Evolutionary conservation across 2,329 filamentous ascomycete genomes (phyloP).

Genomic region (Tolypocladium nubicola): DNA sequence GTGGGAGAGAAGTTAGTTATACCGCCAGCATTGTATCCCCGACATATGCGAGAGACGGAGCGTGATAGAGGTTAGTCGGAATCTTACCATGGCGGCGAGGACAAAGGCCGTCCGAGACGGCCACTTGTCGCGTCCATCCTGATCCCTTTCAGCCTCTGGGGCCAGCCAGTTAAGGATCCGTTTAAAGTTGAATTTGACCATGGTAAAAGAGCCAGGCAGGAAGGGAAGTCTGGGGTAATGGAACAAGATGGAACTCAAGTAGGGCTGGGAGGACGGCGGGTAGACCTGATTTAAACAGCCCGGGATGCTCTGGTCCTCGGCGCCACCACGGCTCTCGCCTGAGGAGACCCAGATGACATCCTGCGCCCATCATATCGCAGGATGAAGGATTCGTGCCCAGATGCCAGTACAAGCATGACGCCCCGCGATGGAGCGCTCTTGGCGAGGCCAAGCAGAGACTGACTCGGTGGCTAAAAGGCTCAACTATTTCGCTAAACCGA

Average conservation of each 20-base stretch:
- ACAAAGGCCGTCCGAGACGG: conserved; percentile 15
- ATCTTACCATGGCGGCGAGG: conserved; percentile 23
- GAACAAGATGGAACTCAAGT: background rate
- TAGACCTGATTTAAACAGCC: background rate
- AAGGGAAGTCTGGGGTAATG: background rate
- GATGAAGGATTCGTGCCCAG: background rate
- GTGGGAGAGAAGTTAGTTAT: background rate
- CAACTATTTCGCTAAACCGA: background rate
- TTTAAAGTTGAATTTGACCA: conserved; percentile 3
- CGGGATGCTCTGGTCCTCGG: background rate
- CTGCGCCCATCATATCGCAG: too few species aligned
- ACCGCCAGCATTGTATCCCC: too few species aligned
- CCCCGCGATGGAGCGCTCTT: background rate
- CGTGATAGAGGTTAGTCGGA: background rate
- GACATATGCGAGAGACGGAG: background rate
- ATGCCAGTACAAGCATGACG: background rate
- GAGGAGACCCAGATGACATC: background rate
- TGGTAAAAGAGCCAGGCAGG: background rate
- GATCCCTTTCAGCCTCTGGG: conserved; percentile 12
- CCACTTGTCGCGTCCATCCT: conserved; percentile 16
- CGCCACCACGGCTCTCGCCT: background rate
- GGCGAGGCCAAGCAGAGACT: background rate
- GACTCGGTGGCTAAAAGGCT: background rate
- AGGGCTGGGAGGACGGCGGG: background rate
- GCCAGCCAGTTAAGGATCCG: conserved; percentile 9